Evolutionary conservation across 306 rosid genomes (phyloP).

Genomic region (Luffa aegyptiaca): DNA sequence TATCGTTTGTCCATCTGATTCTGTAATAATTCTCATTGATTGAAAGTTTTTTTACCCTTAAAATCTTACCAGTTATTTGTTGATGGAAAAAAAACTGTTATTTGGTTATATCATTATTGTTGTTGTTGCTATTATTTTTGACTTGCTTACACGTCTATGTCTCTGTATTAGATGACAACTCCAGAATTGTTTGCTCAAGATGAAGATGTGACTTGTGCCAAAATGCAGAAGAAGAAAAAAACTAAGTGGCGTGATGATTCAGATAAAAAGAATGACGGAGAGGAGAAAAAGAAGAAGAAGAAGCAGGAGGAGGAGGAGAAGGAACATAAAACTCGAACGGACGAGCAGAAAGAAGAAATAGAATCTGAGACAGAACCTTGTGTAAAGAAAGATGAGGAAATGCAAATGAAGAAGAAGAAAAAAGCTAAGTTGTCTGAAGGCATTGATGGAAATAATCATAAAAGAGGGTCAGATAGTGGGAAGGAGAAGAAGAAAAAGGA

Average conservation of each 20-base stretch:
- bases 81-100: background rate
- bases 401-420: no score
- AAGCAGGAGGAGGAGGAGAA: background rate
- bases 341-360: background rate
- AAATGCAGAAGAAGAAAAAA: background rate
- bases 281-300: conserved; percentile 2
- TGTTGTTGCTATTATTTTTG: background rate
- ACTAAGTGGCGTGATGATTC: background rate
- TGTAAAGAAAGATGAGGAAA: background rate
- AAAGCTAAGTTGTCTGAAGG: no score
- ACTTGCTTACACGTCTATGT: background rate
- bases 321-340: background rate
- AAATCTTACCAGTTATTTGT: background rate
- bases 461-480: no score
- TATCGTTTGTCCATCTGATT: background rate
- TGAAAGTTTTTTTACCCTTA: background rate
- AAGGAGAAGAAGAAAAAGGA: no score
- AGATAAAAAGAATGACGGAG: background rate
- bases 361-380: background rate
- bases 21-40: background rate
- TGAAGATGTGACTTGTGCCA: background rate
- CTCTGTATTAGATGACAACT: background rate
- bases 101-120: background rate
- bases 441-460: no score
- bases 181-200: background rate